Evolutionary conservation across 768 basidiomycete genomes (phyloP).

Genomic region (Suillus brevipes): DNA sequence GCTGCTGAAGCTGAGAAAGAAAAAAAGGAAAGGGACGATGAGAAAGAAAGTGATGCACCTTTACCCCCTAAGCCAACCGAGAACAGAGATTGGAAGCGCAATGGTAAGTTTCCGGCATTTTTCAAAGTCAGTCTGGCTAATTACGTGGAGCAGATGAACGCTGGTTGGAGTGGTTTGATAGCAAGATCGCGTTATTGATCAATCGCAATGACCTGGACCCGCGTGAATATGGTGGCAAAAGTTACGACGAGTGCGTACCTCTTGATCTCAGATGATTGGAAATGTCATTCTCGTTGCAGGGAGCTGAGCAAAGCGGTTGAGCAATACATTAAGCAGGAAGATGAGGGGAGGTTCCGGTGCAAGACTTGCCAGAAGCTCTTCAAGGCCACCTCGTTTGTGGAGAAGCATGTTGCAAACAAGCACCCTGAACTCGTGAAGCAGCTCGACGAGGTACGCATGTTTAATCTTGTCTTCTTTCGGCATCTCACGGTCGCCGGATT

Average conservation of each 20-base stretch:
- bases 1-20: conserved; percentile 48
- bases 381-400: conserved; percentile 95
- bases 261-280: conserved; percentile 8
- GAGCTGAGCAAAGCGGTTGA: conserved; percentile 80
- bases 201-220: conserved; percentile 81
- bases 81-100: conserved; percentile 57
- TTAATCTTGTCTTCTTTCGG: conserved; percentile 10
- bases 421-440: conserved; percentile 83
- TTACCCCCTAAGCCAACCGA: conserved; percentile 39
- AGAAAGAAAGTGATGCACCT: conserved; percentile 38
- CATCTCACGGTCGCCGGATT: conserved; percentile 21
- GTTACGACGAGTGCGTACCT: conserved; percentile 77
- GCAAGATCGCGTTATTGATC: conserved; percentile 79
- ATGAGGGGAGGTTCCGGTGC: conserved; percentile 96
- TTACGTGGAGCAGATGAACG: conserved; percentile 63
- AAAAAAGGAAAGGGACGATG: conserved; percentile 49
- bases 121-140: conserved; percentile 14
- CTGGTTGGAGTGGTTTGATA: conserved; percentile 89
- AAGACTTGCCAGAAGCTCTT: conserved; percentile 96
- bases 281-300: conserved; percentile 42
- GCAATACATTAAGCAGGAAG: conserved; percentile 88
- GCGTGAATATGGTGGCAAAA: conserved; percentile 86
- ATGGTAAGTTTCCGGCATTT: conserved; percentile 47
- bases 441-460: conserved; percentile 74
- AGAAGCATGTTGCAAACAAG: conserved; percentile 96